These are phyloP conservation scores for Knoxdaviesia capensis DNA, from an alignment of 2,329 filamentous ascomycete genomes.

Conservation along the genomic window DNA sequence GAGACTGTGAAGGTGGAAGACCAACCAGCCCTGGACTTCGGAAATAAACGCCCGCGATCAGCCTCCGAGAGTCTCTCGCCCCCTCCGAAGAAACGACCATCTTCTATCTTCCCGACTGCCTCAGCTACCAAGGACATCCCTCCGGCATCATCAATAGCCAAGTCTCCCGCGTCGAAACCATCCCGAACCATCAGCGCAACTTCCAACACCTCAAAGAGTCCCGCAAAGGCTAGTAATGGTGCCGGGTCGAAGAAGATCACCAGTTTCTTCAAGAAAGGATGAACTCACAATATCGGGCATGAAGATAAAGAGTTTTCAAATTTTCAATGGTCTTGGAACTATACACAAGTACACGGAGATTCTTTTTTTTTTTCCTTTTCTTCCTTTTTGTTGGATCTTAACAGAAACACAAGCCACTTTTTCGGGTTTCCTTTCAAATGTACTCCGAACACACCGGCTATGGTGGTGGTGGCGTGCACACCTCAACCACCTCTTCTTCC, in stretches of 20 bases:
- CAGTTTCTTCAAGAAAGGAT: slow-evolving; percentile 2
- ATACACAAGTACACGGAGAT: no score
- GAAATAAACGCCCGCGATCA: slow-evolving; percentile 3
- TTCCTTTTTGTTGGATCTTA: no score
- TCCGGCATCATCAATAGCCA: background rate
- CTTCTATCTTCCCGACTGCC: background rate
- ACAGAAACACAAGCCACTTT: no score
- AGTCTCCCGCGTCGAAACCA: background rate
- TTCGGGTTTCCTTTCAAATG: no score
- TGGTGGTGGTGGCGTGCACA: no score
- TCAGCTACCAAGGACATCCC: background rate
- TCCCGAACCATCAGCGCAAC: background rate
- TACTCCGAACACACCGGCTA: no score
- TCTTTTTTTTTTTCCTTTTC: no score
- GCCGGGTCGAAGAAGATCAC: slow-evolving; percentile 1
- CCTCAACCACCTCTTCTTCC: background rate
- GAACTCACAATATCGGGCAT: background rate
- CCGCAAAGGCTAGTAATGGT: background rate
- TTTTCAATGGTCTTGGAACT: no score
- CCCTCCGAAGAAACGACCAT: background rate
- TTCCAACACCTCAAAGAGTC: background rate
- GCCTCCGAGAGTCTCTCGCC: slow-evolving; percentile 1
- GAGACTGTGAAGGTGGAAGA: background rate
- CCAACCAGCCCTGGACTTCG: slow-evolving; percentile 4
- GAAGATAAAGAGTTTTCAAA: background rate